phyloP scores from a whole-genome alignment of 192 early-diverging fungal genomes.

The Phlyctochytrium arcticum region DNA sequence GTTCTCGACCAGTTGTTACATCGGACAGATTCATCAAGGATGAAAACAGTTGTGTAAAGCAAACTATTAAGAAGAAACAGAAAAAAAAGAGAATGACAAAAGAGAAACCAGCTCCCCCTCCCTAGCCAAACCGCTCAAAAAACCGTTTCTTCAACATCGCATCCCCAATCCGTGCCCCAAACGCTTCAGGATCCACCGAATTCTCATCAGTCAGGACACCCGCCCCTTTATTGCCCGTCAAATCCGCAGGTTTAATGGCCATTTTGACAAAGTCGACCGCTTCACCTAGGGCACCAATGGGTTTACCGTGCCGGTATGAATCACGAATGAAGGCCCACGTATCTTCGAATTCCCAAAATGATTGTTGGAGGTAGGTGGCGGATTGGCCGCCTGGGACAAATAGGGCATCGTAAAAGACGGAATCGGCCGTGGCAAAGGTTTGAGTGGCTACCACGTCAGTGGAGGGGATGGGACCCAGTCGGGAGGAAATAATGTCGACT shows the following conservation, averaged over 20 bases:
- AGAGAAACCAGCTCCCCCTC: no score
- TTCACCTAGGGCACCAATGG: conserved; percentile 19
- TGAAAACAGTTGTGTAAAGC: no score
- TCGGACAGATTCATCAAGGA: no score
- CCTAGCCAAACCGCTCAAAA: background rate
- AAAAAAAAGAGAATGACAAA: no score
- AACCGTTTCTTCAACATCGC: background rate
- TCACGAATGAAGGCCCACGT: conserved; percentile 13
- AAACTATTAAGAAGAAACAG: no score
- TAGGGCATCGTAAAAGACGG: conserved; percentile 2
- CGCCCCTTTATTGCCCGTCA: background rate
- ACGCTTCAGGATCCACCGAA: background rate
- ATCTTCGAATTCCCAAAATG: conserved; percentile 10
- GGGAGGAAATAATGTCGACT: conserved; percentile 3
- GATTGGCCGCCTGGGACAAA: conserved; percentile 1
- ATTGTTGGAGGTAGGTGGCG: background rate
- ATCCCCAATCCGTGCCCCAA: background rate
- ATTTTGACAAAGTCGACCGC: conserved; percentile 2
- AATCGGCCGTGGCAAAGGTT: background rate
- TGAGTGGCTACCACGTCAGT: conserved; percentile 5
- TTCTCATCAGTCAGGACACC: background rate
- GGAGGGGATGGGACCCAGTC: background rate
- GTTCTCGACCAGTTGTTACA: no score
- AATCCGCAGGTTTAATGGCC: background rate
- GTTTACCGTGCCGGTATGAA: conserved; percentile 18